These are phyloP conservation scores for Talaromyces sp. DNA, from an alignment of 2,329 filamentous ascomycete species.

Conservation along the genomic window DNA sequence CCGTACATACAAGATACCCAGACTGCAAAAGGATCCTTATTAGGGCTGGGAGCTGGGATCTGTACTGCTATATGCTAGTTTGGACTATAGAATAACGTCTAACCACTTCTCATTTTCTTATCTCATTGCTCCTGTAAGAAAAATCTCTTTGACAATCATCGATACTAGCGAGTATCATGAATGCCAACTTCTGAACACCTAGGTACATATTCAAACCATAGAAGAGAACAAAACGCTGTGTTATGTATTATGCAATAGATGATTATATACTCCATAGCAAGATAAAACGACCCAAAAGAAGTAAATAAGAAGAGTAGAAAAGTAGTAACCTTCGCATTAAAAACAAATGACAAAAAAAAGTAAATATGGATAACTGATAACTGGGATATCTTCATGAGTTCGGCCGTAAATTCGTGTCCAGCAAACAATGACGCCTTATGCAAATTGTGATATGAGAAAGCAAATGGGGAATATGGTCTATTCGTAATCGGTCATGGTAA, in stretches of 20 bases:
- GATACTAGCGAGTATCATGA: not conserved
- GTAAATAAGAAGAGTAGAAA: not conserved
- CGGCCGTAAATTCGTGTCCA: constrained; percentile 8
- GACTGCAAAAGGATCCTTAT: too few relatives aligned
- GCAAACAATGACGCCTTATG: constrained; percentile 8
- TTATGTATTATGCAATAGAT: constrained; percentile 1
- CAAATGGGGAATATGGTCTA: constrained; percentile 7
- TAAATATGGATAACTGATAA: not conserved
- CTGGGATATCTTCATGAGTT: not conserved
- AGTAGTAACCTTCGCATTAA: not conserved
- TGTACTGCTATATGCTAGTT: not conserved
- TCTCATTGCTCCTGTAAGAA: not conserved
- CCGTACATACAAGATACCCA: too few relatives aligned
- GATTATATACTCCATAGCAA: not conserved
- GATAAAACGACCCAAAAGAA: not conserved
- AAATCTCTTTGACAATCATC: not conserved
- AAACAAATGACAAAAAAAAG: not conserved
- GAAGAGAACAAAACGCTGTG: not conserved
- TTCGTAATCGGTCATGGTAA: not conserved
- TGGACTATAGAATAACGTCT: not conserved
- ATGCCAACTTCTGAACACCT: not conserved
- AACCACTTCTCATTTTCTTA: not conserved
- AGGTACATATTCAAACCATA: not conserved
- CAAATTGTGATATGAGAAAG: constrained; percentile 5
- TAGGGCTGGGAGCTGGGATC: too few relatives aligned